Evolutionary conservation across 139 green algal genomes (phyloP).

Genomic region (Zygnema cylindricum): DNA sequence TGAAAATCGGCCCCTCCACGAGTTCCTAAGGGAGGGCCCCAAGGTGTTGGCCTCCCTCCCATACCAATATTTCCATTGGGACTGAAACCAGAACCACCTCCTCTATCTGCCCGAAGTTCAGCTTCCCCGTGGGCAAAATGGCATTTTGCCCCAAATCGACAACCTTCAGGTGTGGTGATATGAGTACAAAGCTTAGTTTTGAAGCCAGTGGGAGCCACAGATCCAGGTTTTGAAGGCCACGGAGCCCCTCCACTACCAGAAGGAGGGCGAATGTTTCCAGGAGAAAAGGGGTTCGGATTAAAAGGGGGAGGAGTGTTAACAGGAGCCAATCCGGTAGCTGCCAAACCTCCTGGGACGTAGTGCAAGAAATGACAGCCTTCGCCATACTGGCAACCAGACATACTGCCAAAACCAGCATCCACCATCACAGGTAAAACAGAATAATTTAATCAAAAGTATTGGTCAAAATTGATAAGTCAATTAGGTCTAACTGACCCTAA

Average conservation of each 20-base stretch:
- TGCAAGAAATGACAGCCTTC: slow-evolving; percentile 54
- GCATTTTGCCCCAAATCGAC: slow-evolving; percentile 88
- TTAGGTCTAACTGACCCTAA: no score
- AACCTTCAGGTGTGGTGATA: slow-evolving; percentile 61
- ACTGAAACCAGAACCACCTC: not conserved
- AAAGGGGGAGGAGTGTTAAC: not conserved
- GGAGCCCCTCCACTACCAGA: not conserved
- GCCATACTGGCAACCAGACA: slow-evolving; percentile 52
- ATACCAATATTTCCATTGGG: slow-evolving; percentile 8
- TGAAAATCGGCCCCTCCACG: slow-evolving; percentile 20
- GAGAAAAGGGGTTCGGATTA: not conserved
- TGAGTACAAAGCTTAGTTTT: slow-evolving; percentile 39
- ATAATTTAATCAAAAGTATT: no score
- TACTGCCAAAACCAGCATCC: slow-evolving; percentile 41
- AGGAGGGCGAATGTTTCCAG: not conserved
- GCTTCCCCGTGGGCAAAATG: slow-evolving; percentile 95
- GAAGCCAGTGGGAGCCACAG: not conserved
- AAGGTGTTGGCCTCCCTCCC: slow-evolving; percentile 21
- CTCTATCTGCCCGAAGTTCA: slow-evolving; percentile 73
- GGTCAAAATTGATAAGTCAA: no score
- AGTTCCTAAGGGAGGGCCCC: not conserved
- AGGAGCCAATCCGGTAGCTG: slow-evolving; percentile 4
- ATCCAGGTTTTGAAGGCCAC: not conserved
- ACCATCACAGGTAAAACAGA: no score
- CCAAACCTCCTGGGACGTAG: slow-evolving; percentile 49